These are phyloP conservation scores for Polygonum aviculare DNA, from an alignment of 148 eudicot genomes.

Conservation along the genomic window DNA sequence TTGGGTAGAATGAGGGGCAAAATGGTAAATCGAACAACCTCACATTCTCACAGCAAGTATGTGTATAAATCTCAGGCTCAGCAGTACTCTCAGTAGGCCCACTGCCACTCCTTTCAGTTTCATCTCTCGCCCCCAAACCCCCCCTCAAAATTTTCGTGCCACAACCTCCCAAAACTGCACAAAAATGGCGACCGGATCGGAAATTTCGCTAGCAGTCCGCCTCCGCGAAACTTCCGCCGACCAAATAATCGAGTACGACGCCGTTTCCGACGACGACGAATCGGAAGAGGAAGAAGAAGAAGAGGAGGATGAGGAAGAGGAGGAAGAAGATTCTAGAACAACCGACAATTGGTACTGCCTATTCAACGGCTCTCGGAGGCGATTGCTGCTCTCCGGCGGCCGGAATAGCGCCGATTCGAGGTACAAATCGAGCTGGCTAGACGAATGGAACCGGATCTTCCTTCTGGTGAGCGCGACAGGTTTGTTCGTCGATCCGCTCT, in stretches of 20 bases:
- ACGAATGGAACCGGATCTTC: conserved; percentile 80
- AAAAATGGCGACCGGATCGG: neutral
- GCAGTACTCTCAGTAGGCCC: neutral
- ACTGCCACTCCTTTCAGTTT: conserved; percentile 3
- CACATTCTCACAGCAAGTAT: neutral
- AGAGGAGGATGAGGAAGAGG: neutral
- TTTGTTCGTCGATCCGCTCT: conserved; percentile 78
- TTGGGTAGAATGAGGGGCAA: neutral
- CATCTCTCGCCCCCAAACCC: neutral
- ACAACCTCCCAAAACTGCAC: neutral
- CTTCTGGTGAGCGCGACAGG: conserved; percentile 66
- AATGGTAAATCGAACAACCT: neutral
- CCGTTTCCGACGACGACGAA: neutral
- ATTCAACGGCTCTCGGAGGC: neutral
- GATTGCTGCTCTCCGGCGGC: neutral
- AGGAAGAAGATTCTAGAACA: neutral
- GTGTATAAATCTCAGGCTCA: neutral
- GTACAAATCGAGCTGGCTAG: conserved; percentile 32
- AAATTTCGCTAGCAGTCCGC: conserved; percentile 1
- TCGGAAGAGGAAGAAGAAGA: neutral
- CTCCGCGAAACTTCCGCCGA: neutral
- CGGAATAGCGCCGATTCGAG: neutral
- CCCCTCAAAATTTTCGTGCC: neutral
- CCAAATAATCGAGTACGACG: neutral
- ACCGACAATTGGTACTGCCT: neutral